Base-by-base conservation (phyloP, 495 filamentous ascomycete genomes). In the Aspergillus mulundensis region DNA sequence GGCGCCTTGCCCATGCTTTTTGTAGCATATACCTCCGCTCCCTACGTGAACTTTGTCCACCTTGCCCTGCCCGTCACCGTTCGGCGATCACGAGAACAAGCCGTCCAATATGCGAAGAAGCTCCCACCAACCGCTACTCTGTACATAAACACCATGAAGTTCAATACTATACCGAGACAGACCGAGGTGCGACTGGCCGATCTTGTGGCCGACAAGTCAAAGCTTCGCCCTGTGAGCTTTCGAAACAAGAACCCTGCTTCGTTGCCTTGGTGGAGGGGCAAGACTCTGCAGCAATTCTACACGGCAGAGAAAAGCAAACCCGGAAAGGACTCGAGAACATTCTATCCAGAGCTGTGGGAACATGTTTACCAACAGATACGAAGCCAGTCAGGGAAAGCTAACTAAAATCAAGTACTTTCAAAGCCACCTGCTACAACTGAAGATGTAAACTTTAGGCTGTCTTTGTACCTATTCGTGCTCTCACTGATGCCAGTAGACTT, bases 21-120 rank as follows among this genome's bases (percentile, higher is more conserved):
- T 65, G 78, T 90, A 14, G 72, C 77, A 3, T 87, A 83, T 63
- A 82, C 77, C 30, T 82, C 82, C 1, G 74, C 81, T 4, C 87
- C 89, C 7, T 89, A 85, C 61, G 87, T 91, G 2, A 82, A 83
- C n/a, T 83, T 83, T 55, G 71, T 90, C 50, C 86, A 89, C 67
- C 70, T 93, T 30, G 79, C 80, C 21, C 72, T 91, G 11, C 89
- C 89, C 7, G 69, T 78, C 4, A 85, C 82, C 64, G 87, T 86
- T n/a, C 83, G 89, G 12, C 70, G 73, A 32, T 91, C 88, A 0
- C 75, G 75, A n/a, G 84, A 87, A 12, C 71, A 79, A 52, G 76
- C 90, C n/a, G 58, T 83, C 25, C 80, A 82, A 21, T 95, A 87
- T 65, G 77, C 78, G 0, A 77, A 77, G 48, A 77, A 77, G 23